Evolutionary conservation across 768 basidiomycete species (phyloP), one percentile per base, ranked within the genome.

Genomic region (Boletellus ananiceps): DNA sequence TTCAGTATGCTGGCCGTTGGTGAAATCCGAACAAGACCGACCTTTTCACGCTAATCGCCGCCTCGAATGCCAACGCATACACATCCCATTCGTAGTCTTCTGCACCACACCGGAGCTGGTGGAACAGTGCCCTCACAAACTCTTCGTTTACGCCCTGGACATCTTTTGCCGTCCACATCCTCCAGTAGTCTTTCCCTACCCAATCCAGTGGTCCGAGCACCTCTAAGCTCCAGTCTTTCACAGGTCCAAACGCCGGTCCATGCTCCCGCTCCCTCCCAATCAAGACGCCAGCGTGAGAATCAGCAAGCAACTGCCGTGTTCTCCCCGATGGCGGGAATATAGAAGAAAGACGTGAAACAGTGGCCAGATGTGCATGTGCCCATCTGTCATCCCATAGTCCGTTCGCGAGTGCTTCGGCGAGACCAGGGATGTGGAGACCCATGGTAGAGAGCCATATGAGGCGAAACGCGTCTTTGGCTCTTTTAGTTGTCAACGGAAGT

Each of bases 391-490:
- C 86, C 74, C 76, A 77, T 46, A 76, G 71, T 31, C 68, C 62
- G 29, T 54, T 52, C 2, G 71, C 69, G 39, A 81, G 56, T 3
- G 72, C 72, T 18, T 67, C 55, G 21, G 72, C 60, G 58, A 89
- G 76, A 1, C 85, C 86, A 36, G 90, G 88, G 25, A 88, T 69
- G 57, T 84, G 77, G 25, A 91, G 74, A 18, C 90, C 88, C 33
- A 84, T 65, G 59, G 84, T 71, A 7, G 82, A 81, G 11, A 93
- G 69, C 84, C 84, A 91, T 19, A 79, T 76, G 38, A 82, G 61
- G 4, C 88, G 80, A 55, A 92, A 81, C 7, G 74, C 71, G 35
- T 76, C 57, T 68, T 79, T 81, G 0, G 79, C 78, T 23, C 58
- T 64, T 12, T 57, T 51, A 15, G 76, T 73, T 13, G 63, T 67